These are phyloP conservation scores for Chloromonas sp. DNA, from an alignment of 163 green algal species.

Conservation along the genomic window DNA sequence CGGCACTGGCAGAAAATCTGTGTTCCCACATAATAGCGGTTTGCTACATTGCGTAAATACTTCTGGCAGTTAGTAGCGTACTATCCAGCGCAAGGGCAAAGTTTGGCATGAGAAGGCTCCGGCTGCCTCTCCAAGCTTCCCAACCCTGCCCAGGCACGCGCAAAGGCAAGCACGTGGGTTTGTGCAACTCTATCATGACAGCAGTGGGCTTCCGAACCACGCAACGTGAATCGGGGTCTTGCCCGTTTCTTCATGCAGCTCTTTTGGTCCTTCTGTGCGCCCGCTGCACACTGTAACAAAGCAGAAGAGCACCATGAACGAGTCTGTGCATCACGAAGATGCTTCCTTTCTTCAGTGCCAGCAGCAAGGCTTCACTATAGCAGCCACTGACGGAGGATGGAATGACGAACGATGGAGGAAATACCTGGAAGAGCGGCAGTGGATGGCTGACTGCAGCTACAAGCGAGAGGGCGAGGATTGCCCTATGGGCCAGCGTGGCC, in stretches of 20 bases:
- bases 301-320: neutral
- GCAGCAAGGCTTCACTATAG: neutral
- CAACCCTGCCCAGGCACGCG: too few relatives aligned
- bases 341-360: neutral
- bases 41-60: too few relatives aligned
- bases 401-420: neutral
- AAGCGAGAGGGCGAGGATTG: conserved; percentile 9
- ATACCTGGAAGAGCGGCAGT: conserved; percentile 7
- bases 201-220: too few relatives aligned
- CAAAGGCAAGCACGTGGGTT: too few relatives aligned
- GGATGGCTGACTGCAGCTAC: conserved; percentile 3
- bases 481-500: neutral
- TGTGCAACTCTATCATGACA: too few relatives aligned
- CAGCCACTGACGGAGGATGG: neutral
- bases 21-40: too few relatives aligned
- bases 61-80: too few relatives aligned
- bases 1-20: too few relatives aligned
- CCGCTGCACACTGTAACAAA: neutral
- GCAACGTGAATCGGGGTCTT: too few relatives aligned
- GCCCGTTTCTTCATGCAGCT: neutral
- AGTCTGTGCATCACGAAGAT: neutral
- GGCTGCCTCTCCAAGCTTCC: too few relatives aligned
- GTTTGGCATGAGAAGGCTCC: too few relatives aligned
- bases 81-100: too few relatives aligned
- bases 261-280: neutral